phyloP scores from a whole-genome alignment of 1,284 basidiomycete species.

The Somion occarium region DNA sequence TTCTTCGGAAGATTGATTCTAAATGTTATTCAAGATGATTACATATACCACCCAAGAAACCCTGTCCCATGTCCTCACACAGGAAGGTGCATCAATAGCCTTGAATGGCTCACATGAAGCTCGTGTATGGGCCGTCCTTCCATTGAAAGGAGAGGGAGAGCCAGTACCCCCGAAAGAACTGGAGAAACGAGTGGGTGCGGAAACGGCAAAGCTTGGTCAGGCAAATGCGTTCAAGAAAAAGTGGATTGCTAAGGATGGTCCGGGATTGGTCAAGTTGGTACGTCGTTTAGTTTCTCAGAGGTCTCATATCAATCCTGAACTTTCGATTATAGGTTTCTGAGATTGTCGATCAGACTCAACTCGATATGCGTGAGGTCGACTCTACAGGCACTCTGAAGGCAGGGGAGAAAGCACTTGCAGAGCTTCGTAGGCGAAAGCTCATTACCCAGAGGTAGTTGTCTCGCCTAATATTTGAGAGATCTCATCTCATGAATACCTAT shows the following conservation, averaged over 20 bases:
- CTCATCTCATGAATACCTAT: conserved; percentile 8
- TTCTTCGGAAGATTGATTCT: neutral
- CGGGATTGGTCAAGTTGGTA: conserved; percentile 83
- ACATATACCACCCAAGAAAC: conserved; percentile 77
- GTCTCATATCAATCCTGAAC: conserved; percentile 8
- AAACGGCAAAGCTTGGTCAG: conserved; percentile 88
- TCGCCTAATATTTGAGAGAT: conserved; percentile 7
- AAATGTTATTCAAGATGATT: conserved; percentile 69
- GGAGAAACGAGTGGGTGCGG: conserved; percentile 75
- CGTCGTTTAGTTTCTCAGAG: conserved; percentile 26
- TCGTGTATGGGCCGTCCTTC: conserved; percentile 84
- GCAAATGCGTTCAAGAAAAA: conserved; percentile 95
- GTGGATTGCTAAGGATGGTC: conserved; percentile 93
- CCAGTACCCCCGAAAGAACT: conserved; percentile 66
- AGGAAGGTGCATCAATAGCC: conserved; percentile 80
- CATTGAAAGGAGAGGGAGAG: conserved; percentile 60
- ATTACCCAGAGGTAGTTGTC: conserved; percentile 57
- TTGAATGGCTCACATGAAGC: conserved; percentile 90
- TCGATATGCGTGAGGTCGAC: conserved; percentile 74
- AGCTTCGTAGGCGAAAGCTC: conserved; percentile 91
- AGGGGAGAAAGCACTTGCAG: conserved; percentile 80
- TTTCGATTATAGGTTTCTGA: conserved; percentile 41
- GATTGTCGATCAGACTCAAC: conserved; percentile 71
- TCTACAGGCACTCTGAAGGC: conserved; percentile 64
- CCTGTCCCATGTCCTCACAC: conserved; percentile 67